Percentiles rank a stretch among this genome's conserved stretches.
Evolutionary conservation across 2,329 filamentous ascomycete genomes (phyloP).

Genomic region (Fusarium guadeloupense): DNA sequence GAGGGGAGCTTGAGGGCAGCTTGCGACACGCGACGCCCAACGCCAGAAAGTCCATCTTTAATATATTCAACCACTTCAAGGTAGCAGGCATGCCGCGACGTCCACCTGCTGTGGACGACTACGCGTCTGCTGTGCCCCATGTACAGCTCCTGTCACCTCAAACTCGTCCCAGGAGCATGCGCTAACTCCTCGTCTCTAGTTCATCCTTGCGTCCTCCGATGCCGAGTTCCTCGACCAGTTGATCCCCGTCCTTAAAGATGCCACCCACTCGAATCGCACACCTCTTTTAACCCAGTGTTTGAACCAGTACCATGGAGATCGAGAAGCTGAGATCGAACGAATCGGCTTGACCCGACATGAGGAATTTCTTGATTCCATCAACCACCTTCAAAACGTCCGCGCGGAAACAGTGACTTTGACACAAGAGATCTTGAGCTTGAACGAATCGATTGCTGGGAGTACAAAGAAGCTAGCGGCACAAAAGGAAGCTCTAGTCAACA

Average conservation of each 20-base stretch:
- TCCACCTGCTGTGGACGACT: slow-evolving; percentile 58
- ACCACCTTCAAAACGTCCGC: slow-evolving; percentile 89
- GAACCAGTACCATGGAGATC: slow-evolving; percentile 79
- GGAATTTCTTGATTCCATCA: slow-evolving; percentile 93
- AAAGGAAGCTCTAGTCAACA: slow-evolving; percentile 94
- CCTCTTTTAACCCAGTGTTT: slow-evolving; percentile 77
- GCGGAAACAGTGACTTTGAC: slow-evolving; percentile 91
- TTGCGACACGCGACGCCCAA: slow-evolving; percentile 34
- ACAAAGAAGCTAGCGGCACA: slow-evolving; percentile 94
- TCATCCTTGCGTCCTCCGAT: slow-evolving; percentile 91
- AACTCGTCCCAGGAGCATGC: neutral
- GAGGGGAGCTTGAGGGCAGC: slow-evolving; percentile 14
- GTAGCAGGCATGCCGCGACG: slow-evolving; percentile 55
- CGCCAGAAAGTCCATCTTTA: slow-evolving; percentile 16
- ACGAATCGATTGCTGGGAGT: slow-evolving; percentile 93
- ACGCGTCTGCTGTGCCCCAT: slow-evolving; percentile 57
- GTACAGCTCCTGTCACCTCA: slow-evolving; percentile 44
- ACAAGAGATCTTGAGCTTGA: slow-evolving; percentile 88
- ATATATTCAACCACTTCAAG: slow-evolving; percentile 12
- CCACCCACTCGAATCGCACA: slow-evolving; percentile 77
- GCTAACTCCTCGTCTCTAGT: slow-evolving; percentile 61
- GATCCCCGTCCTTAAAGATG: slow-evolving; percentile 93
- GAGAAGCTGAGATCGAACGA: slow-evolving; percentile 90
- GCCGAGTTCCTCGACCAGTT: slow-evolving; percentile 95
- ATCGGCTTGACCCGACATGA: slow-evolving; percentile 97